phyloP scores from a whole-genome alignment of 2,329 filamentous ascomycete species.

The Aspergillus versicolor region DNA sequence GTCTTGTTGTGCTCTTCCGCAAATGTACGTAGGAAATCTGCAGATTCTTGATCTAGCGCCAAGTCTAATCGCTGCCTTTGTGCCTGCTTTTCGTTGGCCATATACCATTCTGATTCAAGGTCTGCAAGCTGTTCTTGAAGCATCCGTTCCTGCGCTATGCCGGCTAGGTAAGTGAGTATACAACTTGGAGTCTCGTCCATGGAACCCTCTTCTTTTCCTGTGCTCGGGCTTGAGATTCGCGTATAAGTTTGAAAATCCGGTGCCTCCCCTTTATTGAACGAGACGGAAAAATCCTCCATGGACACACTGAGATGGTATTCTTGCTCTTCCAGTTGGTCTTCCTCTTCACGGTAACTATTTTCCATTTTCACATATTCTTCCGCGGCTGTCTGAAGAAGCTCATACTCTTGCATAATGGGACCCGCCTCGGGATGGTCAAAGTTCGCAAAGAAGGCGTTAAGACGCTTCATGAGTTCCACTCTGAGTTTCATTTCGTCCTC shows the following conservation, averaged over 20 bases:
- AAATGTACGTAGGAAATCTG: conserved; percentile 25
- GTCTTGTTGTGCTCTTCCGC: conserved; percentile 20
- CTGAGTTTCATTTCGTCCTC: conserved; percentile 23
- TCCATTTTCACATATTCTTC: conserved; percentile 26
- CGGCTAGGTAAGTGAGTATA: conserved; percentile 20
- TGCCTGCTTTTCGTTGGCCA: conserved; percentile 15
- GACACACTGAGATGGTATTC: conserved; percentile 24
- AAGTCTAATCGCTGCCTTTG: conserved; percentile 12
- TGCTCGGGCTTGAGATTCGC: not conserved
- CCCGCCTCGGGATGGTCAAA: not conserved
- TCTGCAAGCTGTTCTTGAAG: conserved; percentile 23
- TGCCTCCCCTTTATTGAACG: not conserved
- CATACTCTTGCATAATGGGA: conserved; percentile 15
- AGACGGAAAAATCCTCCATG: conserved; percentile 17
- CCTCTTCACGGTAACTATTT: conserved; percentile 23
- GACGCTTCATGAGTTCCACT: conserved; percentile 21
- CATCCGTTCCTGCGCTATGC: conserved; percentile 24
- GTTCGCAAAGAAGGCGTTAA: conserved; percentile 21
- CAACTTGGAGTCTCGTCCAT: conserved; percentile 10
- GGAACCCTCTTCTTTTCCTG: not conserved
- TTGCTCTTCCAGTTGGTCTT: conserved; percentile 27
- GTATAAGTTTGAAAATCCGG: not conserved
- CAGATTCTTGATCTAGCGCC: conserved; percentile 21
- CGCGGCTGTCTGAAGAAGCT: conserved; percentile 20
- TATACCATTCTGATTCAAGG: conserved; percentile 20